phyloP scores from a whole-genome alignment of 2,329 filamentous ascomycete genomes.

The Diaporthe ampelina region DNA sequence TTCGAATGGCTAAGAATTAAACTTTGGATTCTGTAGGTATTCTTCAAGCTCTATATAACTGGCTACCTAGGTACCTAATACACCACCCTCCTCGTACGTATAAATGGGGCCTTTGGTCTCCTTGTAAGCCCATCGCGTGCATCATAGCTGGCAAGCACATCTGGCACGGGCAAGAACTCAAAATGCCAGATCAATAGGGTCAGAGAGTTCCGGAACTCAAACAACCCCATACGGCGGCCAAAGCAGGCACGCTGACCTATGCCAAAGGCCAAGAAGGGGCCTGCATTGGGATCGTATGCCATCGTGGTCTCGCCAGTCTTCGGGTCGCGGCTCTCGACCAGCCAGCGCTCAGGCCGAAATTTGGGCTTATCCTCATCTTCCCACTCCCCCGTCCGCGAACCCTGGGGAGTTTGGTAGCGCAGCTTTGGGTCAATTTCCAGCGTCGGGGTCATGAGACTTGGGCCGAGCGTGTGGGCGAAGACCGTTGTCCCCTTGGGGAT shows the following conservation, averaged over 20 bases:
- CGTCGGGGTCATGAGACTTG: background rate
- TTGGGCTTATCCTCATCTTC: background rate
- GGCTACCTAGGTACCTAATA: background rate
- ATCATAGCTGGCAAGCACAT: background rate
- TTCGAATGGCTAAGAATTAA: background rate
- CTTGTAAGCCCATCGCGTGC: conserved; percentile 22
- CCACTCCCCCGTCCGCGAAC: conserved; percentile 3
- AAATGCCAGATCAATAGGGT: conserved; percentile 28
- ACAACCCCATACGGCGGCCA: background rate
- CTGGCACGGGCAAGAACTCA: conserved; percentile 8
- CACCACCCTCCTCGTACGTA: conserved; percentile 7
- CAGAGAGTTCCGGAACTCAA: conserved; percentile 13
- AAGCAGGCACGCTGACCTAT: conserved; percentile 6
- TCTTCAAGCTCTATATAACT: background rate
- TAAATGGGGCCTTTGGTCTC: background rate
- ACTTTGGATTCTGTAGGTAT: background rate
- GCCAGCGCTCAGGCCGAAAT: conserved; percentile 26
- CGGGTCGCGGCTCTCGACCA: background rate
- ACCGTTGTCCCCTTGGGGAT: conserved; percentile 14
- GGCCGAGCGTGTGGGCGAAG: conserved; percentile 16
- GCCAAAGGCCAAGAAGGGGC: conserved; percentile 15
- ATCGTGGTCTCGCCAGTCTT: background rate
- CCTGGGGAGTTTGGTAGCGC: conserved; percentile 1
- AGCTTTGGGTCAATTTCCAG: background rate
- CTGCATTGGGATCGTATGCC: conserved; percentile 10